Evolutionary conservation across 495 filamentous ascomycete genomes (phyloP), one percentile per base, ranked within the genome.

Genomic region (Glutinoglossum americanum): DNA sequence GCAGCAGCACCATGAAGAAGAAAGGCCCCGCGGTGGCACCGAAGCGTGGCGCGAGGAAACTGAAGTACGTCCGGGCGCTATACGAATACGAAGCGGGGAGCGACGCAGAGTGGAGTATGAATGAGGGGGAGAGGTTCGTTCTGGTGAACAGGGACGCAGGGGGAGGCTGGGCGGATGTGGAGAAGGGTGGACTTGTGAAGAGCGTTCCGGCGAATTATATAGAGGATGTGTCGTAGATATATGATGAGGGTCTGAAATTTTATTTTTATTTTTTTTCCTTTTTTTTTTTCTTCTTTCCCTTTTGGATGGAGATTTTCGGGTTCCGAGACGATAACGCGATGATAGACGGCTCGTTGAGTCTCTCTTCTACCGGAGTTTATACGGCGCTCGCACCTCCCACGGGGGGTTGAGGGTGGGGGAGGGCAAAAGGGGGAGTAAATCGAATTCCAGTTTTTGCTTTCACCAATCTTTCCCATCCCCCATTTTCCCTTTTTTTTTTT

Each of bases 121-220:
- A 65, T 2, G 92, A 92, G 70, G 92, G 92, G 0, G 92, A 98
- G 67, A 73, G 82, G 56, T 95, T 98, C 64, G 92, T 96, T 23
- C 67, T 96, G 41, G 79, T 94, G 47, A 87, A 76, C 61, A 78
- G 80, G 45, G 87, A 97, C 66, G 74, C 79, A 11, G 92, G 92
- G 0, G 92, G 96, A 71, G 92, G 92, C 15, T 98, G 92, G 92
- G 87, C 83, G 10, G 90, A 96, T 70, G 92, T 98, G 15, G 92
- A 96, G 73, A 83, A 83, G 60, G 85, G 82, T 26, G 92, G 92
- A n/a, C 70, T 77, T 47, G 86, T 83, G n/a, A 89, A 82, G 71
- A 94, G 86, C 65, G 90, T 98, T 53, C 90, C 90, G 17, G 88
- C 89, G 48, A 92, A 86, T 69, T 98, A 96, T 70, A 78, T 98